phyloP scores from a whole-genome alignment of 805 yeast species.

The Sporopachydermia lactativora region DNA sequence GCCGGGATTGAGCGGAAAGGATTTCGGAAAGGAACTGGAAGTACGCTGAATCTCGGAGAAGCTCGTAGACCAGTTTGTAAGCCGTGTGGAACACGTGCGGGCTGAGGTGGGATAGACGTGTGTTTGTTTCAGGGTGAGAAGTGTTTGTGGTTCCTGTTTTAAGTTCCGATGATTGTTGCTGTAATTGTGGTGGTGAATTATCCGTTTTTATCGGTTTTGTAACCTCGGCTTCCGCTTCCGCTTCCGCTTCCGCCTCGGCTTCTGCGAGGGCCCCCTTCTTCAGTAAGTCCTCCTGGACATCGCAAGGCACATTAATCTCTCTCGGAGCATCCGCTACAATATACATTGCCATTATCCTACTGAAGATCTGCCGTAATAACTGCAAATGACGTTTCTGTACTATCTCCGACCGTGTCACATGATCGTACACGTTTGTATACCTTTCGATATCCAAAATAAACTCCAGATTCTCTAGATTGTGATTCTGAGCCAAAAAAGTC shows the following conservation, averaged over 20 bases:
- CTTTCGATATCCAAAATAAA: conserved; percentile 16
- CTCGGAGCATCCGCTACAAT: conserved; percentile 13
- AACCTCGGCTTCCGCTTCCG: not conserved
- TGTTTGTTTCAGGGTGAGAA: too few species aligned
- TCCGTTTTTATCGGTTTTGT: too few species aligned
- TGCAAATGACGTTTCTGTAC: conserved; percentile 3
- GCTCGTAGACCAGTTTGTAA: not conserved
- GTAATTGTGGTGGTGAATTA: too few species aligned
- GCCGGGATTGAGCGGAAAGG: not conserved
- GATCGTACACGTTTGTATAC: conserved; percentile 9
- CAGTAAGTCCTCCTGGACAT: conserved; percentile 13
- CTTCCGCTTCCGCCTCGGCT: not conserved
- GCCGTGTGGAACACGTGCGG: too few species aligned
- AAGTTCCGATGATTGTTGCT: too few species aligned
- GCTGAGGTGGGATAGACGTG: too few species aligned
- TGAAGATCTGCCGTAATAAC: conserved; percentile 11
- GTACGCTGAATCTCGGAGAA: not conserved
- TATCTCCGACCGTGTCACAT: conserved; percentile 4
- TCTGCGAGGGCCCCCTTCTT: not conserved
- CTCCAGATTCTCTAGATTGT: conserved; percentile 19
- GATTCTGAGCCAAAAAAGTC: conserved; percentile 15
- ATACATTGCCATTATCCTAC: conserved; percentile 14
- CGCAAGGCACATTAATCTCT: conserved; percentile 18
- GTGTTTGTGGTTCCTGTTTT: too few species aligned
- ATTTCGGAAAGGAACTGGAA: not conserved